phyloP scores from a whole-genome alignment of 371 early-diverging fungal genomes.

The Funneliformis caledonium region DNA sequence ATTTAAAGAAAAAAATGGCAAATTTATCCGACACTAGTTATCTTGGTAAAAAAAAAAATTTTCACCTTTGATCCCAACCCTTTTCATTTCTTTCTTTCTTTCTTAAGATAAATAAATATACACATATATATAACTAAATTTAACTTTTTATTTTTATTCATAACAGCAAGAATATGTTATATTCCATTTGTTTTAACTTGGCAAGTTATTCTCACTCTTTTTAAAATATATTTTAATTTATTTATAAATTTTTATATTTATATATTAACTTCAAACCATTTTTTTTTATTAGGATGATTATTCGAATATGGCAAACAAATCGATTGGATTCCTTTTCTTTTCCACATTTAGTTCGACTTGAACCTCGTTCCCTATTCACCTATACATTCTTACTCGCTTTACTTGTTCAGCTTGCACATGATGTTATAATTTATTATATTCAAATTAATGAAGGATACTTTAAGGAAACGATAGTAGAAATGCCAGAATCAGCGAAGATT shows the following conservation, averaged over 20 bases:
- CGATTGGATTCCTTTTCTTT: neutral
- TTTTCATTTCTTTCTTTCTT: too few relatives aligned
- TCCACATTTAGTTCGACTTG: neutral
- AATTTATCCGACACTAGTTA: constrained; percentile 4
- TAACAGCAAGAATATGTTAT: constrained; percentile 14
- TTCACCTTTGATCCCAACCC: neutral
- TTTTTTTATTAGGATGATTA: constrained; percentile 9
- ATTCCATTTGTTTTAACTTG: constrained; percentile 14
- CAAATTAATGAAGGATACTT: neutral
- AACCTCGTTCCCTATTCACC: constrained; percentile 5
- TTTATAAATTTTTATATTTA: neutral
- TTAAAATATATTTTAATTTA: neutral
- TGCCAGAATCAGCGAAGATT: neutral
- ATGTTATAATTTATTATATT: constrained; percentile 16
- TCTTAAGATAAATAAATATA: too few relatives aligned
- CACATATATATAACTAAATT: neutral
- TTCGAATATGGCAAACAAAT: neutral
- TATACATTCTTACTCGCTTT: constrained; percentile 13
- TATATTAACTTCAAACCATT: neutral
- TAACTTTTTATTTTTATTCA: neutral
- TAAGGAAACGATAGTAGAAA: neutral
- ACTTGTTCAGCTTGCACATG: neutral
- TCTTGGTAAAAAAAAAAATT: neutral
- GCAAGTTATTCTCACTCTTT: neutral
- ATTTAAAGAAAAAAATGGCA: neutral